Conservation (phyloP, 352 stramenopile species). For the Peronospora farinosa region DNA sequence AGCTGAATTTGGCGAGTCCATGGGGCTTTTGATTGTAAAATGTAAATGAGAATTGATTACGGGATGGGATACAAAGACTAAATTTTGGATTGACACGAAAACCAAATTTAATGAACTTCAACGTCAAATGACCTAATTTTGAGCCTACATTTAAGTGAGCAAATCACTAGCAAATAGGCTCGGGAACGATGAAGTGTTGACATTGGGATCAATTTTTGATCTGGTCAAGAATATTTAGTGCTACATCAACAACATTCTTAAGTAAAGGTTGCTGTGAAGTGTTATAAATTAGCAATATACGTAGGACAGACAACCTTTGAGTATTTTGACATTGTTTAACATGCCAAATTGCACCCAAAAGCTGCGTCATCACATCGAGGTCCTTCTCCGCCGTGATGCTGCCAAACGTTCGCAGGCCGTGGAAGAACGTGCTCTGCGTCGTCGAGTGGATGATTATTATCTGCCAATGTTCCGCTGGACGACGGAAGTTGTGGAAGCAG, state of each 20-base stretch:
- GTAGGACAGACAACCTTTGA: no score
- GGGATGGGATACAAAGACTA: slow-evolving; percentile 7
- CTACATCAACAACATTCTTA: background rate
- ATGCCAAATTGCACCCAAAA: slow-evolving; percentile 21
- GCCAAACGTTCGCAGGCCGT: slow-evolving; percentile 19
- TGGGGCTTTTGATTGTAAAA: slow-evolving; percentile 1
- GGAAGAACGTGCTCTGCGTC: slow-evolving; percentile 36
- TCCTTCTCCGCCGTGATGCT: slow-evolving; percentile 43
- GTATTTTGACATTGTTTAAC: background rate
- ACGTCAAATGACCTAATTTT: slow-evolving; percentile 4
- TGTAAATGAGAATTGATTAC: no score
- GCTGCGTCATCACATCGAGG: slow-evolving; percentile 48
- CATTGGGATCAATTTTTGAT: no score
- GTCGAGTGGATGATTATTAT: slow-evolving; percentile 67
- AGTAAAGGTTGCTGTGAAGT: background rate
- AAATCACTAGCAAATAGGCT: no score
- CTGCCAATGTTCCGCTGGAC: slow-evolving; percentile 75
- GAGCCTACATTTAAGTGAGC: no score
- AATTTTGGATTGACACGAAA: slow-evolving; percentile 8
- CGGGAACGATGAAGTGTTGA: no score
- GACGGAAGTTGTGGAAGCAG: slow-evolving; percentile 40
- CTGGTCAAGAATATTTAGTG: no score
- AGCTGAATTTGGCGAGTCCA: slow-evolving; percentile 17
- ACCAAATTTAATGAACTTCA: slow-evolving; percentile 17
- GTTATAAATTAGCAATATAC: no score